A percentile compares a stretch with the other conserved stretches of the same genome.
These are phyloP conservation scores for Xylaria sp. DNA, from an alignment of 495 filamentous ascomycete genomes.

Conservation along the genomic window DNA sequence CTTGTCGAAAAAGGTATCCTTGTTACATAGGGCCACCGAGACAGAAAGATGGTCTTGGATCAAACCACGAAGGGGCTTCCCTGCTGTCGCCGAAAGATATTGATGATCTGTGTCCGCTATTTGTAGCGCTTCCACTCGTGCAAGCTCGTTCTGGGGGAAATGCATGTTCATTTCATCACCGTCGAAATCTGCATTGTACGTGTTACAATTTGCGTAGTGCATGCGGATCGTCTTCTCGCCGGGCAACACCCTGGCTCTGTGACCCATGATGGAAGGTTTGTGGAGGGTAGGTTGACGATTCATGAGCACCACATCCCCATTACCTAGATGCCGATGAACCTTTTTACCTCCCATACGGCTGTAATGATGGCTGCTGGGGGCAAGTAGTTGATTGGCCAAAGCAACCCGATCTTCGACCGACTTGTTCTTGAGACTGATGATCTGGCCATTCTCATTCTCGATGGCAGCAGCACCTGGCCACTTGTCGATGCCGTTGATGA, in stretches of 20 bases:
- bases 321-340: constrained; percentile 93
- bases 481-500: constrained; percentile 90
- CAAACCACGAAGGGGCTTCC: constrained; percentile 92
- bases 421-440: constrained; percentile 86
- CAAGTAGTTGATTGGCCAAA: constrained; percentile 88
- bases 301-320: constrained; percentile 97
- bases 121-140: constrained; percentile 85
- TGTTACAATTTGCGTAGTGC: constrained; percentile 99
- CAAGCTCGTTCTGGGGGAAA: constrained; percentile 96
- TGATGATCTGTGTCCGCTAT: constrained; percentile 97
- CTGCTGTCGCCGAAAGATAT: constrained; percentile 92
- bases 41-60: constrained; percentile 99
- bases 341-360: constrained; percentile 90
- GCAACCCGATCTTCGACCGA: constrained; percentile 82
- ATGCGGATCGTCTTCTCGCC: constrained; percentile 98
- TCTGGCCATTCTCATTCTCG: constrained; percentile 92
- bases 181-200: constrained; percentile 99
- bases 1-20: constrained; percentile 89
- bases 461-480: constrained; percentile 95
- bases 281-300: constrained; percentile 99
- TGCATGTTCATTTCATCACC: constrained; percentile 99
- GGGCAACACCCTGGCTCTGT: constrained; percentile 88
- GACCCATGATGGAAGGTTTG: constrained; percentile 99
- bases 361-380: constrained; percentile 78
- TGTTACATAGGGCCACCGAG: constrained; percentile 85